Evolutionary conservation across 2,329 filamentous ascomycete species (phyloP), one percentile per base, ranked within the genome.

Genomic region (Colletotrichum camelliae): DNA sequence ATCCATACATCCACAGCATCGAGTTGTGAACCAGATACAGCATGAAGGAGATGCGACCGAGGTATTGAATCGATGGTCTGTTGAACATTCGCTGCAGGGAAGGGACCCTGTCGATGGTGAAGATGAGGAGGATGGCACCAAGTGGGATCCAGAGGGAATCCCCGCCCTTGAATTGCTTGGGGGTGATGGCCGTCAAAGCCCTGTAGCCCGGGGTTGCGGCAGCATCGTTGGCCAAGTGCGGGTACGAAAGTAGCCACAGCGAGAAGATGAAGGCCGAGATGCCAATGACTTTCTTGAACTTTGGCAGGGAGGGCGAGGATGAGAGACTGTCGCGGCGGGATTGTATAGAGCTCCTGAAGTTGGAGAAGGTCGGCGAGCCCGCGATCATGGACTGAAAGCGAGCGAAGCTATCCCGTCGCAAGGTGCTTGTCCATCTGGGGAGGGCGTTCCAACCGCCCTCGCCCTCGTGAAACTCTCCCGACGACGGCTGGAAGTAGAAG

Each of bases 21-120:
- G 92, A 92, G 0, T 92, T 92, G 78, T 94, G 92, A 13, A 93
- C 87, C 10, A 94, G 85, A 82, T 94, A 94, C 12, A 94, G 84
- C 2, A 89, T 86, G 80, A 89, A 94, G 0, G 91, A 93, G 70
- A 93, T 87, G 62, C 89, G 88, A 1, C 92, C 92, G 4, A 94
- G 86, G 76, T 92, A 92, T 79, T 92, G 92, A 79, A 88, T 90
- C 79, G 92, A 88, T 7, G 85, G 84, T 1, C 84, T 85, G 81
- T 92, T 91, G 79, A 93, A 93, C 80, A 93, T 91, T 4, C 82
- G 77, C 81, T 88, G 90, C 18, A 93, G 85, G 88, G 88, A 2
- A 80, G 80, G 12, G 90, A 6, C 29, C 15, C 62, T n/a, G 13
- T 75, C 69, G 12, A 75, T 27, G 4, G 62, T 68, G n/a, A 71